Evolutionary conservation across 2,329 filamentous ascomycete species (phyloP), one percentile per base, ranked within the genome.

Genomic region (Epichloe baconii): DNA sequence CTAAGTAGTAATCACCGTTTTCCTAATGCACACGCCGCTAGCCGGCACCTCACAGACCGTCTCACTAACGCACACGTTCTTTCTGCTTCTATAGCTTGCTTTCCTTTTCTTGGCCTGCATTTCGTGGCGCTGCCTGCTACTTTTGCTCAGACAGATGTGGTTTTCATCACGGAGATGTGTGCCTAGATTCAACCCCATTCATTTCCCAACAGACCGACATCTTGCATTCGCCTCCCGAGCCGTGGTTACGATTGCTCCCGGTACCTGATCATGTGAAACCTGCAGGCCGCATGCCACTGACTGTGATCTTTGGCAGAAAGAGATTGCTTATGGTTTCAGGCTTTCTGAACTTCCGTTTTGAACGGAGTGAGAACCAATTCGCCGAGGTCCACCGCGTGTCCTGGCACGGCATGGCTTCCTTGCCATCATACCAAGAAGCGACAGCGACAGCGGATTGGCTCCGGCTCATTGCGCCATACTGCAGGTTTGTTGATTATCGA

Each of bases 371-470:
- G n/a, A 21, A 43, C 14, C 41, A 43, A 43, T 12, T 21, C 4
- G 8, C 10, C 17, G 21, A 43, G 5, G 19, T 12, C 19, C 12
- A 21, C 11, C 4, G n/a, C 23, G 11, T 44, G 35, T 47, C 37
- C 44, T 43, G 41, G 31, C 23, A 49, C 42, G 54, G 17, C 52
- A 67, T 67, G 65, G 45, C 56, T 41, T 54, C 59, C 11, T 69
- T 52, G n/a, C 77, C 78, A 1, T 76, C 77, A 0, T 81, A 81
- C 60, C 64, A 69, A 48, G 71, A 79, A 53, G 77, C 78, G 49
- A 71, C 67, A 2, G 58, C 66, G 7, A 63, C 60, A 10, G 59
- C 60, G 21, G 71, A 79, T 65, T 79, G 76, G 74, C 65, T 79
- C 15, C 61, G 61, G 34, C 55, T 79, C 4, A 71, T 71, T 12